Conservation (phyloP, 2,329 filamentous ascomycete species). For the Fusarium concolor region DNA sequence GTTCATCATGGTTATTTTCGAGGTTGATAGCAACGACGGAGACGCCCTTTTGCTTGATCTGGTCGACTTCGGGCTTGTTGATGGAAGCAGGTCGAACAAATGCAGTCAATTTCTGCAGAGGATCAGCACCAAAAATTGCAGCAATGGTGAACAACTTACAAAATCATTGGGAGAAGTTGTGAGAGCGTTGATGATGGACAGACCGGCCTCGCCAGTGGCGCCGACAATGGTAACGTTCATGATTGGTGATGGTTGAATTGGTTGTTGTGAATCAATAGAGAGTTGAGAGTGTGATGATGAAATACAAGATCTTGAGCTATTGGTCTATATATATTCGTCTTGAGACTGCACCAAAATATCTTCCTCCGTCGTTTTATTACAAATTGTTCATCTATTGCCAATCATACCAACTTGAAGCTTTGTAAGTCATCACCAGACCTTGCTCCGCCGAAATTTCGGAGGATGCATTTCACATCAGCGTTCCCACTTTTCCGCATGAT, state of each 20-base stretch:
- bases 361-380: neutral
- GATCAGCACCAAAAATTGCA: neutral
- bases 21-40: constrained; percentile 18
- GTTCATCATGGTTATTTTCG: constrained; percentile 13
- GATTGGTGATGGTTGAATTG: neutral
- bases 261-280: neutral
- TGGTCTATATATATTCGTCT: constrained; percentile 1
- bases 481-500: neutral
- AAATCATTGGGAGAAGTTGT: constrained; percentile 15
- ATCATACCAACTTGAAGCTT: constrained; percentile 11
- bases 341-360: neutral
- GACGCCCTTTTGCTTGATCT: constrained; percentile 18
- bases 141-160: neutral
- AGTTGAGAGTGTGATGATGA: neutral
- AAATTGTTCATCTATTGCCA: constrained; percentile 12
- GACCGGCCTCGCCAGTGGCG: constrained; percentile 33
- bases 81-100: constrained; percentile 31
- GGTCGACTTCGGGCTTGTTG: constrained; percentile 21
- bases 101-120: constrained; percentile 21
- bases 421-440: constrained; percentile 11
- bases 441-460: constrained; percentile 25
- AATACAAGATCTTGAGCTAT: too few species aligned
- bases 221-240: constrained; percentile 38
- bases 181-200: constrained; percentile 28
- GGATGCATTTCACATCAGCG: neutral